Evolutionary conservation across 441 rosid genomes (phyloP), one percentile per base, ranked within the genome.

Genomic region (Gossypium davidsonii): DNA sequence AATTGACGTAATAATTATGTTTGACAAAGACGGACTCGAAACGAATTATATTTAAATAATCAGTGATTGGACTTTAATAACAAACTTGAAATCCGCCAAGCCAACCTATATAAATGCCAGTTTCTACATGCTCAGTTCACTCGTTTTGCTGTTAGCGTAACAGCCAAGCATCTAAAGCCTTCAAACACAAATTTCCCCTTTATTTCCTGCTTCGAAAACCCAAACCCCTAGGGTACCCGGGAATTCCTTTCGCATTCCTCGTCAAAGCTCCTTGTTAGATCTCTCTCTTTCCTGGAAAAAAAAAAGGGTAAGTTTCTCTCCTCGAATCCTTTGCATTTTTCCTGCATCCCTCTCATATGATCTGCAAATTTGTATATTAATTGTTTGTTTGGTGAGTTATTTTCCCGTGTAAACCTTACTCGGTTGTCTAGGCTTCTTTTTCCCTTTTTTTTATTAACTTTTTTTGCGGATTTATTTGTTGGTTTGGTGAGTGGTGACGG

Each of bases 71-170:
- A 37, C 42, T 37, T 37, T 1, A 37, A 37, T 37, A 34, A 34
- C 39, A 34, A 67, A 44, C 34, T 70, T 79, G 56, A 55, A 67
- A 72, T 79, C 74, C 82, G 76, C 71, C 63, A 8, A 49, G 3
- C 58, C 2, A 1, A 15, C 58, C 15, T 67, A 15, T 31, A 69
- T 18, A 53, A 53, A 34, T 4, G 8, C 73, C 14, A 2, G 28
- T 9, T 6, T 26, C 71, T 5, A 0, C 9, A 0, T 3, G 1
- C 42, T 17, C 14, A 0, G 2, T 17, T 48, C n/a, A 46, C 48
- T 18, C 49, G 51, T 61, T 42, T 71, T 44, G 11, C 6, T 15
- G 25, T 12, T 48, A 2, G 44, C 37, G 4, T 49, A 12, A 6
- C 59, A 12, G 42, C 52, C 5, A 72, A 59, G 55, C 46, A 55